Evolutionary conservation across 2,329 filamentous ascomycete genomes (phyloP), one percentile per base, ranked within the genome.

Genomic region (Pyrenochaeta sp.): DNA sequence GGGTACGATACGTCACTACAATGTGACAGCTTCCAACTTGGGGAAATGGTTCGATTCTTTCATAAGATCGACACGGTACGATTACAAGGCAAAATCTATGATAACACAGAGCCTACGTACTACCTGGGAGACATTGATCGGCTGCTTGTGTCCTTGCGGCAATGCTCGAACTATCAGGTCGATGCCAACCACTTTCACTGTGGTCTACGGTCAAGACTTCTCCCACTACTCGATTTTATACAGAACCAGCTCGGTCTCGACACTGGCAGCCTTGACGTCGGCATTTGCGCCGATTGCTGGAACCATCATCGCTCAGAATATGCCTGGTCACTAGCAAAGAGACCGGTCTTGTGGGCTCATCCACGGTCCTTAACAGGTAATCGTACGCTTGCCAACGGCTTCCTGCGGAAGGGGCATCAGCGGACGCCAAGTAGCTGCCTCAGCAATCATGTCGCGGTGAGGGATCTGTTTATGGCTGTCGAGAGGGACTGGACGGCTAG

Each of bases 11-110:
- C 87, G 2, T 90, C 87, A 60, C 77, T 84, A 1, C 86, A 90
- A 42, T 93, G 91, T 74, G 91, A 93, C 77, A 88, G 87, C 1
- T 93, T 90, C 69, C 91, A 93, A 76, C 84, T 93, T 0, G 91
- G 90, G 24, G 90, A 93, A 77, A 91, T 91, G 83, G 78, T 92
- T 62, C 88, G 87, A 64, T 93, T 93, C 75, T 84, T 93, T 36
- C 78, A 82, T 13, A 83, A 83, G 63, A 86, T 87, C 63, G 82
- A 84, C 28, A 84, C 91, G 0, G 69, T 92, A 3, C 85, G 83
- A 37, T 77, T 91, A 1, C 75, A 79, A 58, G 77, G 80, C 27
- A 78, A 75, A 24, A 77, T 84, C 13, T 77, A 77, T 56, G 74
- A 76, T 46, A 67, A 67, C 5, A 73, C 74, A 10, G 77, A 79